Evolutionary conservation across 2,329 filamentous ascomycete genomes (phyloP).

Genomic region (Cordyceps javanica): DNA sequence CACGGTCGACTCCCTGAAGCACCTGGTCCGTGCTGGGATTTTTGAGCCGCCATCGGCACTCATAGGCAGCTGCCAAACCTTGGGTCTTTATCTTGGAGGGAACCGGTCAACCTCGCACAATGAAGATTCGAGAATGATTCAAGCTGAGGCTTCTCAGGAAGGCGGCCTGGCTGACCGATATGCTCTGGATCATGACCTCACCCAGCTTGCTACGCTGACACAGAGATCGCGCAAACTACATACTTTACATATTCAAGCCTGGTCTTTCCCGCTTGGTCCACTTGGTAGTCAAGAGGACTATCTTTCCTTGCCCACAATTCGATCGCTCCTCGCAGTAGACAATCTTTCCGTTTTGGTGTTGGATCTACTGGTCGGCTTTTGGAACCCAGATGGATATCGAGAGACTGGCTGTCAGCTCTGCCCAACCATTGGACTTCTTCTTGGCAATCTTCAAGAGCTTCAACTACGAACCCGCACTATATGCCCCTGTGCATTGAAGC

Average conservation of each 20-base stretch:
- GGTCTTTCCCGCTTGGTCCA: slow-evolving; percentile 1
- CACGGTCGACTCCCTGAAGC: slow-evolving; percentile 9
- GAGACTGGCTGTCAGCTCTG: slow-evolving; percentile 1
- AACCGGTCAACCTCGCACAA: no score
- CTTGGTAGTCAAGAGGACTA: slow-evolving; percentile 11
- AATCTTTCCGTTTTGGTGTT: slow-evolving; percentile 16
- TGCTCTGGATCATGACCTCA: background rate
- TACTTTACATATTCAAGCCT: background rate
- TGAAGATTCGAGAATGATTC: background rate
- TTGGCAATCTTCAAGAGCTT: slow-evolving; percentile 15
- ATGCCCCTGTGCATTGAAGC: slow-evolving; percentile 17
- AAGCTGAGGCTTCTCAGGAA: background rate
- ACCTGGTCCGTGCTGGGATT: background rate
- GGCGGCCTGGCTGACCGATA: background rate
- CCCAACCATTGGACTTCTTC: slow-evolving; percentile 10
- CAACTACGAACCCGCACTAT: slow-evolving; percentile 17
- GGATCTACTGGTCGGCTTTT: slow-evolving; percentile 12
- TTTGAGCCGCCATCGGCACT: background rate
- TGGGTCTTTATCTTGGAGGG: background rate
- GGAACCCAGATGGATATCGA: slow-evolving; percentile 1
- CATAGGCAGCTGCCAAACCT: background rate
- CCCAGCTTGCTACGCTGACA: background rate
- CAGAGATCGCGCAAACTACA: background rate
- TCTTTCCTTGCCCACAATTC: slow-evolving; percentile 14
- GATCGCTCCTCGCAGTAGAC: slow-evolving; percentile 15